A percentile compares a stretch with the other conserved stretches of the same genome.
Conservation (phyloP, 2,329 filamentous ascomycete species). For the Dendrostoma leiphaemia region DNA sequence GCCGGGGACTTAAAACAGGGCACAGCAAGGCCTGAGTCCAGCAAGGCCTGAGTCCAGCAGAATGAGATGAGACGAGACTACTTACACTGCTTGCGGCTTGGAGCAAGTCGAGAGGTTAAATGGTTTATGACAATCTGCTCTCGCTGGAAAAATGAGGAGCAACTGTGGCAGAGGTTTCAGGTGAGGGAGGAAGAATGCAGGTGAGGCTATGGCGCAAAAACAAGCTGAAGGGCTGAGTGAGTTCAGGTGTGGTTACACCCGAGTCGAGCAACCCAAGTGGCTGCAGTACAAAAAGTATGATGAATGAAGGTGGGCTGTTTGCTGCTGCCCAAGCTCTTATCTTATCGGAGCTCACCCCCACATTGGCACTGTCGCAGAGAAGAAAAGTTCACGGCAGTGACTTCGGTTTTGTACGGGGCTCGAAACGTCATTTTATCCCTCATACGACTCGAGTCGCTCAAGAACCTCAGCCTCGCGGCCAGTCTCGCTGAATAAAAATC, state of each 20-base stretch:
- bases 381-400: conserved; percentile 11
- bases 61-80: too few relatives aligned
- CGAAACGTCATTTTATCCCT: conserved; percentile 16
- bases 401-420: neutral
- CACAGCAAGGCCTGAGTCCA: too few relatives aligned
- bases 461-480: neutral
- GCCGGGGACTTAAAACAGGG: too few relatives aligned
- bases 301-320: conserved; percentile 13
- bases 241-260: neutral
- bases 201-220: neutral
- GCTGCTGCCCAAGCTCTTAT: conserved; percentile 21
- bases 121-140: too few relatives aligned
- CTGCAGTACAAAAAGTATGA: neutral
- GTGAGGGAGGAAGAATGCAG: neutral
- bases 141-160: too few relatives aligned
- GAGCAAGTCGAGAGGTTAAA: too few relatives aligned
- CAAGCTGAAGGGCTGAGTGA: neutral
- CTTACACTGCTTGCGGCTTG: too few relatives aligned
- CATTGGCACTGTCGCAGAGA: neutral
- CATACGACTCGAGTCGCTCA: conserved; percentile 2
- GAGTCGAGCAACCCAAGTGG: too few relatives aligned
- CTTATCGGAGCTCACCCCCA: conserved; percentile 15
- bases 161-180: too few relatives aligned
- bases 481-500: conserved; percentile 17
- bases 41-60: too few relatives aligned